Evolutionary conservation across 495 filamentous ascomycete genomes (phyloP).

Genomic region (Aspergillus avenaceus): DNA sequence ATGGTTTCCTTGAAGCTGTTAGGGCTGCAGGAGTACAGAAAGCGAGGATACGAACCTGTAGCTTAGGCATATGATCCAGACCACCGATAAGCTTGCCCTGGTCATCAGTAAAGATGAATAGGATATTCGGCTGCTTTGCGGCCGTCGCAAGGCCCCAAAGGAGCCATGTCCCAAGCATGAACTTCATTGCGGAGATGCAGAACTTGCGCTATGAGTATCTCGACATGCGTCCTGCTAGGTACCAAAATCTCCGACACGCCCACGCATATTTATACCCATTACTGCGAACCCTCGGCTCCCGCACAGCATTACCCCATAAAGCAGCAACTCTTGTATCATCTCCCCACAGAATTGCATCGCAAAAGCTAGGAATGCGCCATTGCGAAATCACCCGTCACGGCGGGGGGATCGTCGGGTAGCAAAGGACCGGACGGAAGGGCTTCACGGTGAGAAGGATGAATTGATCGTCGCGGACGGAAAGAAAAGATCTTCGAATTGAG

Average conservation of each 20-base stretch:
- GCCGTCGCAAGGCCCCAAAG: slow-evolving; percentile 9
- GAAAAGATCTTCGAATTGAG: neutral
- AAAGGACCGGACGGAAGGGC: neutral
- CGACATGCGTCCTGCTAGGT: neutral
- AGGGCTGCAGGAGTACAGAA: neutral
- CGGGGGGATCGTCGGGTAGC: neutral
- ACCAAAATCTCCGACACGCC: neutral
- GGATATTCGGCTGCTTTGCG: slow-evolving; percentile 46
- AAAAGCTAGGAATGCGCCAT: neutral
- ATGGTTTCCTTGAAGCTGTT: slow-evolving; percentile 35
- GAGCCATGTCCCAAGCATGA: neutral
- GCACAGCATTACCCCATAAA: neutral
- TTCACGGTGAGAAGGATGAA: neutral
- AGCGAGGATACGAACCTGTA: slow-evolving; percentile 26
- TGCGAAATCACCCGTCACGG: neutral
- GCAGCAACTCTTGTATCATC: neutral
- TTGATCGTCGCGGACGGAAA: neutral
- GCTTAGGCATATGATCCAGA: slow-evolving; percentile 51
- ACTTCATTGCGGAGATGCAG: neutral
- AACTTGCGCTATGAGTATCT: too few relatives aligned
- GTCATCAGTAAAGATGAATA: slow-evolving; percentile 62
- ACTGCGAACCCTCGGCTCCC: neutral
- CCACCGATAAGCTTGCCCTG: slow-evolving; percentile 56
- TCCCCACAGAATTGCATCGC: neutral
- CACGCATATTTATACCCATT: neutral